Evolutionary conservation across 192 early-diverging fungal species (phyloP).

Genomic region (Coemansia sp.): DNA sequence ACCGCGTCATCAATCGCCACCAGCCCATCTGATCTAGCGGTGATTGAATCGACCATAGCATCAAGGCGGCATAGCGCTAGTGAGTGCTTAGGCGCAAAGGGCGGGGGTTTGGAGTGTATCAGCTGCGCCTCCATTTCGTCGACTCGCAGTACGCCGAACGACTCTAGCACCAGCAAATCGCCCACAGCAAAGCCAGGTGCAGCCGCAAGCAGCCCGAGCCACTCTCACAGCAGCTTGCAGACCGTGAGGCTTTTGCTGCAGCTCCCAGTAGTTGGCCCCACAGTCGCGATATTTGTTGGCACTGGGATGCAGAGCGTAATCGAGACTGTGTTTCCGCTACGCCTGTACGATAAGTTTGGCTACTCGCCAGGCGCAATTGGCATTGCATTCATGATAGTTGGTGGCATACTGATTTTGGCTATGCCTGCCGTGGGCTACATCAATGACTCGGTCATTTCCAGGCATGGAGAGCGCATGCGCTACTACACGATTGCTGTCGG

Average conservation of each 20-base stretch:
- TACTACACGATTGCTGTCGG: constrained; percentile 47
- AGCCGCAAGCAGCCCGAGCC: neutral
- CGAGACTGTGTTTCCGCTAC: constrained; percentile 45
- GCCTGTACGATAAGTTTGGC: constrained; percentile 44
- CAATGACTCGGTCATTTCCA: constrained; percentile 27
- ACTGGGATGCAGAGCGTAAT: constrained; percentile 53
- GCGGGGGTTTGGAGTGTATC: too few species aligned
- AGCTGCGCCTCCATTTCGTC: constrained; percentile 1
- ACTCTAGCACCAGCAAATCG: neutral
- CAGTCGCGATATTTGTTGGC: constrained; percentile 46
- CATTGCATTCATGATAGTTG: constrained; percentile 48
- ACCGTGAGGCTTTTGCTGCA: constrained; percentile 25
- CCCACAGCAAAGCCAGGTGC: neutral
- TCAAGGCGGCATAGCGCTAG: constrained; percentile 1
- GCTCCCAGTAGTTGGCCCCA: constrained; percentile 42
- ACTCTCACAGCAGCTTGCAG: constrained; percentile 1
- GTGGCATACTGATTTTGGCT: constrained; percentile 41
- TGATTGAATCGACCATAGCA: constrained; percentile 3
- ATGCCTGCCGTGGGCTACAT: constrained; percentile 44
- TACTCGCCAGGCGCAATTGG: constrained; percentile 44
- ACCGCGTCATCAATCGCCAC: neutral
- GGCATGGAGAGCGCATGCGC: constrained; percentile 39
- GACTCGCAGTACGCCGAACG: neutral
- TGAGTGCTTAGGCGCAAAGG: neutral
- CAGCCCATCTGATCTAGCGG: neutral